Evolutionary conservation across 2,329 filamentous ascomycete species (phyloP), one percentile per base, ranked within the genome.

Genomic region (Fusarium sp.): DNA sequence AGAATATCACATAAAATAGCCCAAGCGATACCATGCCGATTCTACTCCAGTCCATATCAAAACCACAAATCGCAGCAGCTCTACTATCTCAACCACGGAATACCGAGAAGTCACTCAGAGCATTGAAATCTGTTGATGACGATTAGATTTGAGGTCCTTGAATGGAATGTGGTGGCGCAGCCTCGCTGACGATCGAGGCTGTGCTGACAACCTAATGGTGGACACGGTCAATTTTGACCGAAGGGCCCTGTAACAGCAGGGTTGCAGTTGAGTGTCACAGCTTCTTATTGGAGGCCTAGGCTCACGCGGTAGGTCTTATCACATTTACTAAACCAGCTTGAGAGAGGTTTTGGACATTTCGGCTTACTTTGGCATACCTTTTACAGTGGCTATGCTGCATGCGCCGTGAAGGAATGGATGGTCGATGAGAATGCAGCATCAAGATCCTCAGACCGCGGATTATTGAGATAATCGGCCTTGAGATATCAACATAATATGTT

Each of bases 331-430:
- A 47, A 26, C 18, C n/a, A 26, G n/a, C 18, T 14, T 16, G 38
- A 22, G n/a, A 24, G 28, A 20, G 3, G 11, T 0, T 6, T 35
- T 26, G 10, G 1, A 3, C 3, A 15, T 22, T 22, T 26, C 35
- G 28, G 30, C 33, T 28, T 38, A 28, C 50, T 38, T 11, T n/a
- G 6, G 13, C n/a, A 11, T 33, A 3, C 10, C 18, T 14, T 28
- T 22, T 10, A 7, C 7, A 47, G 30, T 57, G 54, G 54, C 54
- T 57, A 45, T 47, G 54, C 54, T 35, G 0, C 16, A 42, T 42
- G 9, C 22, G 22, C 35, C 16, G 15, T 31, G 35, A 42, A 38
- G 50, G 26, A 55, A 55, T 30, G 26, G 6, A 31, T 24, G 3
- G 26, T 30, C 24, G 20, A 20, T 36, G 18, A 53, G 14, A 18